These are phyloP conservation scores for Russula compacta DNA, from an alignment of 768 basidiomycete species.

Conservation along the genomic window DNA sequence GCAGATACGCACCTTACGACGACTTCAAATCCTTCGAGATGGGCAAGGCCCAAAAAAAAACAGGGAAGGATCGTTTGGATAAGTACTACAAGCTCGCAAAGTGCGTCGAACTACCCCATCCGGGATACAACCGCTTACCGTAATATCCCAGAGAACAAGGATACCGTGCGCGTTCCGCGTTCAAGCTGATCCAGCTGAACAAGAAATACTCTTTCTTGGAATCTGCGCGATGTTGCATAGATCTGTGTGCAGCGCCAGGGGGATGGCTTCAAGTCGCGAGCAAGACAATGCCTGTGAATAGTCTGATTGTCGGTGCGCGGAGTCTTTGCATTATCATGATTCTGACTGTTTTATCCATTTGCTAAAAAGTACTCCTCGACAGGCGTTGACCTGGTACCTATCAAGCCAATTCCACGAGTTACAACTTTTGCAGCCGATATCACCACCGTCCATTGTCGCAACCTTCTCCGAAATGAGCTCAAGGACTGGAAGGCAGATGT, in stretches of 20 bases:
- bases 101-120: conserved; percentile 30
- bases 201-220: conserved; percentile 94
- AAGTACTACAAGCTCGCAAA: conserved; percentile 97
- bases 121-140: conserved; percentile 3
- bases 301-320: conserved; percentile 76
- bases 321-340: not conserved
- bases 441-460: conserved; percentile 84
- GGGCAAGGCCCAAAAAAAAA: conserved; percentile 75
- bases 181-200: conserved; percentile 98
- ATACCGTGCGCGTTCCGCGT: conserved; percentile 97
- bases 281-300: conserved; percentile 94
- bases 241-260: conserved; percentile 97
- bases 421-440: conserved; percentile 92
- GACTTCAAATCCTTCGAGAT: conserved; percentile 16
- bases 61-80: conserved; percentile 90
- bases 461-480: conserved; percentile 73
- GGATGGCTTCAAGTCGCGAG: conserved; percentile 98
- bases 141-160: conserved; percentile 76
- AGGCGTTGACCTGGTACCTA: conserved; percentile 95
- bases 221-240: conserved; percentile 84
- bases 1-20: not conserved
- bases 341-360: not conserved
- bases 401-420: conserved; percentile 90
- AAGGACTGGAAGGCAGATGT: conserved; percentile 99
- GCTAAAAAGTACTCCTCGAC: not conserved